Base-by-base conservation (phyloP, 805 yeast species). In the Komagataella ulmi region DNA sequence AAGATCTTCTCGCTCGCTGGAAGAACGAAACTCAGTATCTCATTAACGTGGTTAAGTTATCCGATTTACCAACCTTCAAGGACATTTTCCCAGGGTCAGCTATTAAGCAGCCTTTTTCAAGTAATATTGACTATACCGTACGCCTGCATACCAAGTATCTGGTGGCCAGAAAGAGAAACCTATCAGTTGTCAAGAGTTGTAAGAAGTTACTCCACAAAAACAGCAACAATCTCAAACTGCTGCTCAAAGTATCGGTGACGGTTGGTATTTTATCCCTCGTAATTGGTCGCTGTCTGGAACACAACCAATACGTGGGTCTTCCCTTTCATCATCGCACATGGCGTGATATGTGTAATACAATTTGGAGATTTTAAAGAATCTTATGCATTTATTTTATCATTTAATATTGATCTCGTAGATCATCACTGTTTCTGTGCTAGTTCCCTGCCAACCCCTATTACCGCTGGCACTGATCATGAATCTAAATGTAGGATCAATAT, bases 391-490 rank as follows among this genome's bases (percentile, higher is more conserved):
- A 40, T 12, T 21, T 18, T 40, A 40, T 12, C 23, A 24, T n/a
- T 44, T 47, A 4, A 36, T 66, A 51, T 81, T 81, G 36, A 90
- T 83, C 57, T 88, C 95, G 63, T 90, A 91, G 21, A 88, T 73
- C 57, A 89, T 74, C 7, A 85, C 85, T n/a, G 81, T 77, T 53
- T 89, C 97, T 1, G 93, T 83, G 21, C 84, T 76, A 44, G 73
- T 69, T 3, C 95, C 89, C 57, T 84, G 89, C 97, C 97, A 91
- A 4, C 99, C 99, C 60, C 97, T 76, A 55, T 86, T 88, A 7
- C 99, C 99, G 63, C 95, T 85, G 0, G 97, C 83, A 60, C 96
- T 84, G 5, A 91, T 76, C 83, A 93, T 74, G 64, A 86, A 93
- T 55, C 93, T 69, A 45, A 95, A 88, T 1, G 93, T 84, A 30